A percentile compares a stretch with the other conserved stretches of the same genome.
Conservation (phyloP, 495 filamentous ascomycete species). For the Terfezia boudieri region DNA sequence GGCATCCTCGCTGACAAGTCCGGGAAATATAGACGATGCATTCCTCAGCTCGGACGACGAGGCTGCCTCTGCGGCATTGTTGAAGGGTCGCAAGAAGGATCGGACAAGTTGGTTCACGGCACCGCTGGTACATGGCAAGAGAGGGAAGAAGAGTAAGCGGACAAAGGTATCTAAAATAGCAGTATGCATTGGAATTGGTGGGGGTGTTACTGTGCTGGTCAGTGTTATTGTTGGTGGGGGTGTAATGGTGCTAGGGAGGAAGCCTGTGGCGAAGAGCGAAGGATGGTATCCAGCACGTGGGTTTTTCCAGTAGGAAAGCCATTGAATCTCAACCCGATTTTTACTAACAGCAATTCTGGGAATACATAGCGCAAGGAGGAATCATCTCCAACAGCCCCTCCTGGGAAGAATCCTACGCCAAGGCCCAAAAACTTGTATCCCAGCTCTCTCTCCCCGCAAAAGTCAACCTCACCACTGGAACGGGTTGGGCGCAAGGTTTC, state of each 20-base stretch:
- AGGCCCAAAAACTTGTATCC: slow-evolving; percentile 54
- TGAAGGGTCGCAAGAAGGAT: too few species aligned
- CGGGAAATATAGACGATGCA: too few species aligned
- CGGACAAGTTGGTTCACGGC: too few species aligned
- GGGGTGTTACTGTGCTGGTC: background rate
- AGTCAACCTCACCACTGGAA: slow-evolving; percentile 84
- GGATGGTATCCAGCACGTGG: background rate
- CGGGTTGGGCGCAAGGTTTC: slow-evolving; percentile 72
- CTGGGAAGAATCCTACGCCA: slow-evolving; percentile 64
- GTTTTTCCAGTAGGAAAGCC: background rate
- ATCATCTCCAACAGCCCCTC: slow-evolving; percentile 34
- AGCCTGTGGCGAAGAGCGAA: background rate
- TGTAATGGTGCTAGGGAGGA: background rate
- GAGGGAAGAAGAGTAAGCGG: background rate
- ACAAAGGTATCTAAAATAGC: background rate
- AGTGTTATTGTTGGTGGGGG: background rate
- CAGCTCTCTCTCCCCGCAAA: slow-evolving; percentile 79
- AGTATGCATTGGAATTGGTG: background rate
- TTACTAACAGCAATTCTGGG: too few species aligned
- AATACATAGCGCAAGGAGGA: slow-evolving; percentile 31
- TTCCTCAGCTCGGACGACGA: too few species aligned
- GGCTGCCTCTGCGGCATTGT: too few species aligned
- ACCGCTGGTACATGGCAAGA: background rate
- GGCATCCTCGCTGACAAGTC: too few species aligned
- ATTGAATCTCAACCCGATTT: too few species aligned